Evolutionary conservation across 106 monocot species (phyloP), one percentile per base, ranked within the genome.

Genomic region (Acorus calamus): DNA sequence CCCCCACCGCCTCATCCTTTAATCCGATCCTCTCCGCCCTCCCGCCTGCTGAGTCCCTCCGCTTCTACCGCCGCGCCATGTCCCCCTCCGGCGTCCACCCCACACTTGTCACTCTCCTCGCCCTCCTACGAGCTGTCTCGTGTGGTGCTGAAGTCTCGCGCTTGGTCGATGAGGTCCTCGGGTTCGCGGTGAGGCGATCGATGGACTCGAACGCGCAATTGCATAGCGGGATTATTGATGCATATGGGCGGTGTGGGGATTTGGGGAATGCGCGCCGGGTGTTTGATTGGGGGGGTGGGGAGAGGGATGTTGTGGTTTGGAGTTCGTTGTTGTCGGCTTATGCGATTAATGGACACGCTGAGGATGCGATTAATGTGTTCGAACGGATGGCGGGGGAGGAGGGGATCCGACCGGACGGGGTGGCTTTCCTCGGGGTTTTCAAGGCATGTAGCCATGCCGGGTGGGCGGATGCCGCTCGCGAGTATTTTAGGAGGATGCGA

Each of bases 371-470:
- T 74, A 55, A 69, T 0, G 53, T 67, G 4, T 84, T 87, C 51
- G 47, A 12, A 3, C 14, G 60, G 45, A 92, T 92, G 92, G 81
- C 62, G n/a, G 9, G 14, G 14, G 28, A 28, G 28, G 73, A 81
- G 0, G 50, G 49, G 2, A 65, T 87, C 0, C 46, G 49, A 44
- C 86, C 92, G 0, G 92, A 92, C 14, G 69, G 77, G 28, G 71
- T 92, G 42, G 79, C 77, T 81, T 81, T 84, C 10, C 81, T 92
- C 13, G 60, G 73, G 2, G 60, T 92, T 8, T 56, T 92, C 67
- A 86, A 86, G 70, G 92, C 86, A 0, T 92, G 92, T 70, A 84
- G 81, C 55, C 92, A 92, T 61, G 69, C 84, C 2, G 92, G 92
- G 0, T 66, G 71, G 46, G 71, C 86, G 4, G 81, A 82, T 5